These are phyloP conservation scores for Allium cepa DNA, from an alignment of 106 monocot species.

Conservation along the genomic window DNA sequence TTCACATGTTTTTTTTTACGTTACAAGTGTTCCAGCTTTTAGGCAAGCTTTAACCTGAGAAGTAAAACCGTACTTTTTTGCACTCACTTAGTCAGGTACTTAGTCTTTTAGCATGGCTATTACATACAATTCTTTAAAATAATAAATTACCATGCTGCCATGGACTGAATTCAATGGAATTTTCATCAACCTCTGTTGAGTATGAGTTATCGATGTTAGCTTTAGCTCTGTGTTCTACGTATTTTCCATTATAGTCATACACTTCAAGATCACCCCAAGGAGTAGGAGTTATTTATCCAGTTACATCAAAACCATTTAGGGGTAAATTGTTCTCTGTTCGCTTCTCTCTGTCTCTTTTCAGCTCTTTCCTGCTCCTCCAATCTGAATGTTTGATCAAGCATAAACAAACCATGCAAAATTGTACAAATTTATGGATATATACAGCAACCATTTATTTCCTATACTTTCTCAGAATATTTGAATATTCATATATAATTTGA, in stretches of 20 bases:
- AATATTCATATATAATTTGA: no score
- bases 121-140: background rate
- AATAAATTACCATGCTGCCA: constrained; percentile 13
- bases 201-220: constrained; percentile 2
- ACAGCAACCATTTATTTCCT: no score
- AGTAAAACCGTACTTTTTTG: no score
- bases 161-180: constrained; percentile 34
- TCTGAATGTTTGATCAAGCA: background rate
- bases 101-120: no score
- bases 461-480: no score
- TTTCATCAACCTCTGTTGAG: constrained; percentile 22
- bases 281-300: constrained; percentile 24
- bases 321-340: constrained; percentile 22
- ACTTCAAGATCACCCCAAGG: constrained; percentile 49
- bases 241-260: constrained; percentile 51
- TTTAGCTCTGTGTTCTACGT: constrained; percentile 20
- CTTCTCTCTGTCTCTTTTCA: constrained; percentile 36
- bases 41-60: no score
- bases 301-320: constrained; percentile 34
- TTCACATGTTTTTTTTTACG: no score
- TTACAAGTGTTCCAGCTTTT: no score
- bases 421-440: no score
- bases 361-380: constrained; percentile 43
- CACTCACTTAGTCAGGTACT: no score
- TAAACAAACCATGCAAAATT: background rate